Base-by-base conservation (phyloP, 139 green algal species). In the Picochlorum costavermella region DNA sequence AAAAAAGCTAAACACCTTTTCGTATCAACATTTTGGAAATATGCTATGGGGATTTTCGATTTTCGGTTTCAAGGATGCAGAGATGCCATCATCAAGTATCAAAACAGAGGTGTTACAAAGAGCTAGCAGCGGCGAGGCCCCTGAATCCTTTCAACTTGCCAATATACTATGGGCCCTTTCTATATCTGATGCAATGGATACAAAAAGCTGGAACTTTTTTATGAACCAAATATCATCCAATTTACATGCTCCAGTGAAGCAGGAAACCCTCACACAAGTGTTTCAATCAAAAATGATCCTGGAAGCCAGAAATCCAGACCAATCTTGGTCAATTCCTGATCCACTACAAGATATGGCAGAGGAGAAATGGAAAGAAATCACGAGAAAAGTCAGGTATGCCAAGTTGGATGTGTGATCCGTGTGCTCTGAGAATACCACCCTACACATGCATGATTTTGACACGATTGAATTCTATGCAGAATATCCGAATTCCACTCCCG, bases 121-220 rank as follows among this genome's bases (percentile, higher is more conserved):
- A 5, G n/a, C 20, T 59, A 10, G 23, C 9, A 30, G 5, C 11
- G 29, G 10, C 17, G 56, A 68, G 31, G 16, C 53, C 13, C 73
- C 87, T 64, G 81, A 69, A 14, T 40, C 63, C 8, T 78, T 86
- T 67, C 79, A 88, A 71, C 56, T 81, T 6, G 66, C 56, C 64
- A 84, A 84, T 69, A 26, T 88, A 61, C 58, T 81, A 43, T 88
- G 82, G 82, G 53, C 53, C 9, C 51, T 85, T 33, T 63, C 61
- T 61, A 63, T 88, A n/a, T 46, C 70, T 11, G 65, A 80, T 44
- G 60, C 44, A 1, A 64, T 66, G n/a, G 30, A 73, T n/a, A 28
- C n/a, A 4, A 8, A 56, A 25, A 8, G 62, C 17, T 77, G 75
- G 50, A n/a, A 55, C 12, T 28, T 55, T 8, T 8, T 20, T 14